These are phyloP conservation scores for Mucor indicus DNA, from an alignment of 371 early-diverging fungal species.

Conservation along the genomic window DNA sequence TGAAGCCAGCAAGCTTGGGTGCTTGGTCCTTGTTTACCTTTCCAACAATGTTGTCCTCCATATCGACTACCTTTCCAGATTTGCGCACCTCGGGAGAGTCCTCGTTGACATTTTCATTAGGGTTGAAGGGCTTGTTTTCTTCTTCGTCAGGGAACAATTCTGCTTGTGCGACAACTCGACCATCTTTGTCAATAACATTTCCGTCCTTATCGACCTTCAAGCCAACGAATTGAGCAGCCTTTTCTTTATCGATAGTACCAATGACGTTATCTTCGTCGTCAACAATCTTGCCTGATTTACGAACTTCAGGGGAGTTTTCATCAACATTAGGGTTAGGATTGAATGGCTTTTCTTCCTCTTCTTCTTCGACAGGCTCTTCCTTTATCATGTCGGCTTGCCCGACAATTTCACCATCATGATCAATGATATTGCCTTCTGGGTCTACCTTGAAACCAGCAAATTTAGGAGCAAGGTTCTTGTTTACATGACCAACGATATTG, in stretches of 20 bases:
- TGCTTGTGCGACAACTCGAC: constrained; percentile 6
- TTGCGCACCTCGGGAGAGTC: constrained; percentile 9
- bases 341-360: constrained; percentile 10
- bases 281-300: constrained; percentile 21
- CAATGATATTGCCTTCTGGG: constrained; percentile 8
- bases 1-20: constrained; percentile 5
- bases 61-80: constrained; percentile 14
- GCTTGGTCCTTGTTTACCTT: constrained; percentile 8
- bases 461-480: constrained; percentile 11
- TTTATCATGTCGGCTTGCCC: constrained; percentile 6
- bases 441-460: constrained; percentile 14
- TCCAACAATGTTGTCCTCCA: constrained; percentile 11
- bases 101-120: constrained; percentile 7
- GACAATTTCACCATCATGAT: constrained; percentile 10
- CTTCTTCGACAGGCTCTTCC: neutral
- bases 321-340: constrained; percentile 11
- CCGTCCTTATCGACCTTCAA: constrained; percentile 19
- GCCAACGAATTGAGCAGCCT: constrained; percentile 16
- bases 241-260: constrained; percentile 12
- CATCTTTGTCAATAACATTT: neutral
- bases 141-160: neutral
- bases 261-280: constrained; percentile 16
- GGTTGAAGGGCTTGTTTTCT: constrained; percentile 2
- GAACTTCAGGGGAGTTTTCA: constrained; percentile 20
- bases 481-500: constrained; percentile 8